These are phyloP conservation scores for Hanseniaspora sp. DNA, from an alignment of 1,139 yeast species.

Conservation along the genomic window DNA sequence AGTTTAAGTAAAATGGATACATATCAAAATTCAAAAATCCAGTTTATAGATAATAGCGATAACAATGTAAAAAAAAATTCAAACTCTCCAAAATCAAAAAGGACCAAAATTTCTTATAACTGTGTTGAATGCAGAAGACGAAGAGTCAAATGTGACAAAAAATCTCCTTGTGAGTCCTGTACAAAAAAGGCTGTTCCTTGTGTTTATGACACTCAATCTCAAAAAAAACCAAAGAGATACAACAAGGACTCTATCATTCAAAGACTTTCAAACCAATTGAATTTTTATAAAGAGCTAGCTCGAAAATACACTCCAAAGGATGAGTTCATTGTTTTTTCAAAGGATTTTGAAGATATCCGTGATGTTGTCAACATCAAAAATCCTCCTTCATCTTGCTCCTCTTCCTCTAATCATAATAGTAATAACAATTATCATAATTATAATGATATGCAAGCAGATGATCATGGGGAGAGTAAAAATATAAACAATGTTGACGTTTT, in stretches of 20 bases:
- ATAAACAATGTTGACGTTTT: no score
- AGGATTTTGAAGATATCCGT: background rate
- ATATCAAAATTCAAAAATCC: no score
- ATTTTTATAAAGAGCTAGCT: background rate
- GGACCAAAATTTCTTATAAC: slow-evolving; percentile 29
- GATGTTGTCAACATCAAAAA: background rate
- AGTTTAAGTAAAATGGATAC: no score
- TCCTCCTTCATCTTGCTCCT: no score
- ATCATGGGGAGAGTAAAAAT: no score
- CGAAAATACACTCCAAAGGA: background rate
- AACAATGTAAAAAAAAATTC: no score
- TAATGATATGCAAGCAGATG: no score
- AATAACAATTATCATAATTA: no score
- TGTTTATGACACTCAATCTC: slow-evolving; percentile 27
- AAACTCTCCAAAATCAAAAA: slow-evolving; percentile 17
- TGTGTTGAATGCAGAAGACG: slow-evolving; percentile 28
- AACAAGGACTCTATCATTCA: background rate
- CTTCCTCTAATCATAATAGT: no score
- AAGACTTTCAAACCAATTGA: background rate
- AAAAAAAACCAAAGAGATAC: slow-evolving; percentile 23
- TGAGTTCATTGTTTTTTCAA: background rate
- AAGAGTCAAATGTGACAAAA: slow-evolving; percentile 28
- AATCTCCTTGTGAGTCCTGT: slow-evolving; percentile 29
- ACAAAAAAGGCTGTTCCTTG: slow-evolving; percentile 23
- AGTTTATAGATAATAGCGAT: no score